Evolutionary conservation across 331 rosid genomes (phyloP).

Genomic region (Telfairia occidentalis): DNA sequence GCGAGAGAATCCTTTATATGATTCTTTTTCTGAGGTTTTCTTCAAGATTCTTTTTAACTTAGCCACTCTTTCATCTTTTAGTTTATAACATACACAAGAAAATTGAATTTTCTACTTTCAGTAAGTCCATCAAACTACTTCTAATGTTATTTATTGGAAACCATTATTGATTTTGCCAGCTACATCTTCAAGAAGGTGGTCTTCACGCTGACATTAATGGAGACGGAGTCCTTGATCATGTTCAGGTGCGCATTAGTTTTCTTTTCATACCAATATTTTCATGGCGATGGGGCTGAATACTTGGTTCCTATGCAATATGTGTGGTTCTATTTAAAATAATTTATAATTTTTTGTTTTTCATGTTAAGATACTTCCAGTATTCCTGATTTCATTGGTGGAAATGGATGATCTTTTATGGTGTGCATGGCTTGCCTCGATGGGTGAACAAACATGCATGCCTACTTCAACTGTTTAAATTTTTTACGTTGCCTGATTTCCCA

Average conservation of each 20-base stretch:
- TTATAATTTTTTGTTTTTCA: not conserved
- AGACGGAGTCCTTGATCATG: constrained; percentile 98
- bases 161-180: constrained; percentile 39
- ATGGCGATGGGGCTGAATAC: not conserved
- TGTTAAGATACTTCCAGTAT: not conserved
- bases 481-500: not conserved
- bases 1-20: not conserved
- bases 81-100: not conserved
- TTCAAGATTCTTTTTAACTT: not conserved
- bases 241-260: constrained; percentile 52
- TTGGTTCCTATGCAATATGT: not conserved
- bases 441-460: not conserved
- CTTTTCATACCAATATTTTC: not conserved
- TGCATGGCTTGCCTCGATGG: not conserved
- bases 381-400: not conserved
- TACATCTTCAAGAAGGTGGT: constrained; percentile 96
- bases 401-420: not conserved
- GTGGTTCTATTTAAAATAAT: not conserved
- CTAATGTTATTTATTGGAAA: not conserved
- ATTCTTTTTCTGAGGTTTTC: not conserved
- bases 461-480: too few relatives aligned
- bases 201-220: constrained; percentile 98
- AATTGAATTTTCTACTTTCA: not conserved
- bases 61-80: not conserved
- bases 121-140: not conserved